Conservation (phyloP, 1,139 yeast species). For the Yamadazyma diddensiae region DNA sequence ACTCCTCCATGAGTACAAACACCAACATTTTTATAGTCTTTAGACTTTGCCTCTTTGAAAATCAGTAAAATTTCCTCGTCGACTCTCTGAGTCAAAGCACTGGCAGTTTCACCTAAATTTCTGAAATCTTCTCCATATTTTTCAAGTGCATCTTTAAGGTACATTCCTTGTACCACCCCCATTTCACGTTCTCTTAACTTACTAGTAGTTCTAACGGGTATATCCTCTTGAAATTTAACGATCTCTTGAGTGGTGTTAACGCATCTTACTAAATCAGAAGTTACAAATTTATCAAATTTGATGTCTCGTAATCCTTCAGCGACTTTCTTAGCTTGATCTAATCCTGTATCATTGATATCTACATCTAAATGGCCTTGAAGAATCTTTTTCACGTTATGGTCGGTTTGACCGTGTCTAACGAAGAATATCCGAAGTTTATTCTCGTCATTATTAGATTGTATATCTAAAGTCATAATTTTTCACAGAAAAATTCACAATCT, state of each 20-base stretch:
- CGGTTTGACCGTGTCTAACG: slow-evolving; percentile 81
- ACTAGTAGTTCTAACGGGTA: slow-evolving; percentile 21
- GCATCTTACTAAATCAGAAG: slow-evolving; percentile 65
- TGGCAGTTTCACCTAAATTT: slow-evolving; percentile 52
- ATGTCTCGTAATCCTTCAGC: slow-evolving; percentile 40
- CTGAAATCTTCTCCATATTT: slow-evolving; percentile 36
- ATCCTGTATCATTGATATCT: slow-evolving; percentile 57
- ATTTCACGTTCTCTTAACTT: slow-evolving; percentile 71
- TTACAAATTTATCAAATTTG: slow-evolving; percentile 48
- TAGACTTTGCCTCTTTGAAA: slow-evolving; percentile 31
- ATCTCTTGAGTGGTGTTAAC: slow-evolving; percentile 49
- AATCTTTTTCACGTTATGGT: slow-evolving; percentile 61
- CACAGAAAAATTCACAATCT: no score
- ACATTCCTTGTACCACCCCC: slow-evolving; percentile 79
- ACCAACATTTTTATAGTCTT: slow-evolving; percentile 47
- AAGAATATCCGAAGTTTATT: slow-evolving; percentile 52
- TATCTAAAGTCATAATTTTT: slow-evolving; percentile 32
- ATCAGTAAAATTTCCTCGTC: slow-evolving; percentile 45
- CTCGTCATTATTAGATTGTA: slow-evolving; percentile 32
- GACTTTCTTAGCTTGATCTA: slow-evolving; percentile 50
- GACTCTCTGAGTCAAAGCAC: slow-evolving; percentile 49
- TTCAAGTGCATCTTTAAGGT: slow-evolving; percentile 58
- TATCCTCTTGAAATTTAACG: slow-evolving; percentile 22
- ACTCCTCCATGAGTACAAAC: slow-evolving; percentile 89
- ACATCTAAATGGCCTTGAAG: slow-evolving; percentile 74